These are phyloP conservation scores for Spiraea crenata DNA, from an alignment of 331 rosid species.

Conservation along the genomic window DNA sequence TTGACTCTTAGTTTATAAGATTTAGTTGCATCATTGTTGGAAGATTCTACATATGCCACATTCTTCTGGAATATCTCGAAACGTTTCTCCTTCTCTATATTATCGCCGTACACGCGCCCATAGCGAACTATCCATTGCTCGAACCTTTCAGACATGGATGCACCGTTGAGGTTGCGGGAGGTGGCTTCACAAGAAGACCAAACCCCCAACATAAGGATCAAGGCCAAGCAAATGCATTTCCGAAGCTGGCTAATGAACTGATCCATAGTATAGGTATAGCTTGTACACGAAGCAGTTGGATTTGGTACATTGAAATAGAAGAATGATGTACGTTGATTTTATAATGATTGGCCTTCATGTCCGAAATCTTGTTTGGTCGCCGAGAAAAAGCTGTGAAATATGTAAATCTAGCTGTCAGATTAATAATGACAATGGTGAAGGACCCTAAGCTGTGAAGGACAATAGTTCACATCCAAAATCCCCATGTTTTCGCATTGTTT, in stretches of 20 bases:
- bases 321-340: too few species aligned
- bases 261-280: conserved; percentile 1
- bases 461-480: too few species aligned
- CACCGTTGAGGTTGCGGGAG: conserved; percentile 38
- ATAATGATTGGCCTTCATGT: too few species aligned
- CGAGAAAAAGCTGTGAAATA: too few species aligned
- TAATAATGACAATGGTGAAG: too few species aligned
- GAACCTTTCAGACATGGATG: conserved; percentile 20
- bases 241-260: background rate
- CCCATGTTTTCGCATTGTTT: background rate
- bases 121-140: conserved; percentile 36
- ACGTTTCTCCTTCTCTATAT: conserved; percentile 22
- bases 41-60: conserved; percentile 33
- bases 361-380: too few species aligned
- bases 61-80: conserved; percentile 35
- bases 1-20: conserved; percentile 38
- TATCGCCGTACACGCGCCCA: conserved; percentile 26
- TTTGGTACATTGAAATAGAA: too few species aligned
- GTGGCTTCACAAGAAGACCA: conserved; percentile 23
- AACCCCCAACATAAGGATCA: conserved; percentile 31
- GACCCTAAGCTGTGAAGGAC: too few species aligned
- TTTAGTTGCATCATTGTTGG: conserved; percentile 27
- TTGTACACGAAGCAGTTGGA: too few species aligned
- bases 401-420: too few species aligned
- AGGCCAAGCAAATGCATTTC: conserved; percentile 20